These are phyloP conservation scores for Curvularia eragrostidis DNA, from an alignment of 2,329 filamentous ascomycete genomes.

Conservation along the genomic window DNA sequence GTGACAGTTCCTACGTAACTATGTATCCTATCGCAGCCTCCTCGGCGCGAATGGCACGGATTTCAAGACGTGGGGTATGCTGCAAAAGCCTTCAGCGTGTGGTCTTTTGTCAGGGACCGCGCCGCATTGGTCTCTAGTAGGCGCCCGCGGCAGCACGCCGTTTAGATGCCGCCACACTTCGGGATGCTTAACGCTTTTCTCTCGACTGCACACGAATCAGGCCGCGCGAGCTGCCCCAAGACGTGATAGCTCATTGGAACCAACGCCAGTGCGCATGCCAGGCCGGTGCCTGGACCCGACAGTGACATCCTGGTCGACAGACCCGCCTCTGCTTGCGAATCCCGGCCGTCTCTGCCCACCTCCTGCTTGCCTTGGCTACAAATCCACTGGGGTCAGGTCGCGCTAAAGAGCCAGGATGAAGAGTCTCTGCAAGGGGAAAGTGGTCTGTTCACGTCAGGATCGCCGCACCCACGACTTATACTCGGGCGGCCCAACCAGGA, in stretches of 20 bases:
- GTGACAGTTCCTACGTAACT: constrained; percentile 1
- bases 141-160: constrained; percentile 4
- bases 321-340: constrained; percentile 29
- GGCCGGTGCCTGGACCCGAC: constrained; percentile 37
- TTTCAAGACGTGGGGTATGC: constrained; percentile 5
- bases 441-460: constrained; percentile 37
- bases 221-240: constrained; percentile 13
- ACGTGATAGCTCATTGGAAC: constrained; percentile 19
- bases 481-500: constrained; percentile 41
- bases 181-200: constrained; percentile 15
- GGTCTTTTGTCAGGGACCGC: constrained; percentile 8
- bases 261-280: constrained; percentile 29
- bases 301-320: constrained; percentile 23
- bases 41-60: background rate
- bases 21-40: constrained; percentile 1
- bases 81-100: constrained; percentile 9
- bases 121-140: constrained; percentile 12
- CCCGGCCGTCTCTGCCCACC: constrained; percentile 30
- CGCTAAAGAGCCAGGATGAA: constrained; percentile 27
- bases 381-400: constrained; percentile 28
- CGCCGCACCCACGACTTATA: constrained; percentile 29
- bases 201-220: constrained; percentile 25
- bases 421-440: constrained; percentile 35
- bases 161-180: constrained; percentile 10
- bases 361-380: constrained; percentile 31